Evolutionary conservation across 768 basidiomycete genomes (phyloP).

Genomic region (Grammothele lineata): DNA sequence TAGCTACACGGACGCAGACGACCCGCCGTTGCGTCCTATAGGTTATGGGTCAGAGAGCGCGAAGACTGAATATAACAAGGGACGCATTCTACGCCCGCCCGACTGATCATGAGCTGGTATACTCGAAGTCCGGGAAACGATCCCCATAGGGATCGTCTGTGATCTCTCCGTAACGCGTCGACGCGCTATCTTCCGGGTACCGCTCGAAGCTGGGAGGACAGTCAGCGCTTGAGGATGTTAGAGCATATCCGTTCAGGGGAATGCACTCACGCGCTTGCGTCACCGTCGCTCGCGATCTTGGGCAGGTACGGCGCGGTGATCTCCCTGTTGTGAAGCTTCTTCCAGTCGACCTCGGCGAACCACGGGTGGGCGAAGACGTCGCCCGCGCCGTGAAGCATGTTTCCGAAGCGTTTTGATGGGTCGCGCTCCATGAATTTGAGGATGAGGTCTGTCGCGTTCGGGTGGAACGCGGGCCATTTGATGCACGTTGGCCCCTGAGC

Average conservation of each 20-base stretch:
- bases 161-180: conserved; percentile 53
- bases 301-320: conserved; percentile 96
- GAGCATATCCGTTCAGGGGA: too few species aligned
- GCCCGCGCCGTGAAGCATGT: conserved; percentile 79
- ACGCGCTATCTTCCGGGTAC: conserved; percentile 72
- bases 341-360: conserved; percentile 95
- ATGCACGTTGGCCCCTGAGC: conserved; percentile 68
- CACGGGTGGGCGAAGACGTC: conserved; percentile 93
- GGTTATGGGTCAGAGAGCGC: too few species aligned
- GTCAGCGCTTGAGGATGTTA: too few species aligned
- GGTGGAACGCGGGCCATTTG: conserved; percentile 77
- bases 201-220: conserved; percentile 57
- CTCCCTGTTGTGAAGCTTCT: conserved; percentile 70
- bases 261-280: conserved; percentile 83
- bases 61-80: too few species aligned
- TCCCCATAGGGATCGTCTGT: conserved; percentile 59
- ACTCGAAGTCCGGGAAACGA: conserved; percentile 78
- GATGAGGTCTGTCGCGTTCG: conserved; percentile 83
- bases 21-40: too few species aligned
- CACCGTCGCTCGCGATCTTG: conserved; percentile 87
- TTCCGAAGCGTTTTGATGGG: conserved; percentile 85
- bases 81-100: too few species aligned
- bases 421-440: conserved; percentile 87
- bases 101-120: conserved; percentile 34
- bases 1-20: too few species aligned